Evolutionary conservation across 495 filamentous ascomycete species (phyloP), one percentile per base, ranked within the genome.

Genomic region (Symbiotaphrina buchneri): DNA sequence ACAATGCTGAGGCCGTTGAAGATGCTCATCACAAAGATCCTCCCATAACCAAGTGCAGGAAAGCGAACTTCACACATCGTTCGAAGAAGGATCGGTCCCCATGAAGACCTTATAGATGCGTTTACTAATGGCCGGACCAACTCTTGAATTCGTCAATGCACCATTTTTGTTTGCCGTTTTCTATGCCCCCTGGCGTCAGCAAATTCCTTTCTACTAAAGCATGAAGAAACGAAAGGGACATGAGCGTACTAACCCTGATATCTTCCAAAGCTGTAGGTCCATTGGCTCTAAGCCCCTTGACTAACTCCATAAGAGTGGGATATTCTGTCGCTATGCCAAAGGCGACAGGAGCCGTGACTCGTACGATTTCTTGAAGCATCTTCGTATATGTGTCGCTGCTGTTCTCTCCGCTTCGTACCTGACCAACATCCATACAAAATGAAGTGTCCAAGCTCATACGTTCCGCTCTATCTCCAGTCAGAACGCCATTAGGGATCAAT

Each of bases 401-500:
- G 30, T 68, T 65, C 13, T 71, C 63, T 26, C 78, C 81, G 0
- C 71, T 61, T 30, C 71, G 74, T 21, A 87, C 77, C 45, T 87
- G 81, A 0, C 81, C 81, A 0, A 54, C 51, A 23, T 82, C 80
- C 70, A 85, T 82, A 50, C 80, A 85, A 53, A 87, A 87, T 2
- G 66, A 61, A 5, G 72, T 68, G 5, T 53, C 43, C 20, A 63
- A 56, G 21, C 59, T 52, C 50, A 61, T 56, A 13, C 51, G 51
- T 36, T 64, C 10, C 10, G 7, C 26, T 10, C 35, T 37, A 13
- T 13, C 18, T 2, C 19, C 20, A 14, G 7, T 3, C 29, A 20
- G 7, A 13, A 25, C 13, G 22, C 13, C 8, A 25, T 25, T 25
- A 0, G 10, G 11, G 27, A 16, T 5, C 15, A 10, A n/a, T n/a